These are phyloP conservation scores for Xylaria nigripes DNA, from an alignment of 495 filamentous ascomycete species.

Conservation along the genomic window DNA sequence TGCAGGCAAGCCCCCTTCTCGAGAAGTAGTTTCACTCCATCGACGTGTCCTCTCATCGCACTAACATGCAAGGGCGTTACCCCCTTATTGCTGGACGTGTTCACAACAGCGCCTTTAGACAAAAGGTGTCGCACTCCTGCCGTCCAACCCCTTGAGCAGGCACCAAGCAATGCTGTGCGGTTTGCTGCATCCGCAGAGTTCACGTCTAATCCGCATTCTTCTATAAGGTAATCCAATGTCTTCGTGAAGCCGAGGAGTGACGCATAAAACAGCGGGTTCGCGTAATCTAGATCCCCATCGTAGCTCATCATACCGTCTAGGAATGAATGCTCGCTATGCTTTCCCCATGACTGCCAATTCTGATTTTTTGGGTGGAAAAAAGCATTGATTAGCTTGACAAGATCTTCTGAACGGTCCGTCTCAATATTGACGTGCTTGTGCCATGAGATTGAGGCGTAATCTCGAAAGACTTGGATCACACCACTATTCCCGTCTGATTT, in stretches of 20 bases:
- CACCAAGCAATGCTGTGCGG: neutral
- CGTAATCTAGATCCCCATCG: neutral
- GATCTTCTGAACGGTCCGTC: neutral
- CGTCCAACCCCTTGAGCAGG: neutral
- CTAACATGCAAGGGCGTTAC: neutral
- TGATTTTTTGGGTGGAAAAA: too few species aligned
- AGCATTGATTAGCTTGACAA: neutral
- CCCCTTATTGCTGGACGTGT: too few species aligned
- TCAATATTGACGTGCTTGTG: neutral
- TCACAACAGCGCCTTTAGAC: too few species aligned
- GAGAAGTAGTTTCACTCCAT: neutral
- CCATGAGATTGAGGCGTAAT: neutral
- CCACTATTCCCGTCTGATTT: neutral
- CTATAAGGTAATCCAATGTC: neutral
- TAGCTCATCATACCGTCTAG: neutral
- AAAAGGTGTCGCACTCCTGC: neutral
- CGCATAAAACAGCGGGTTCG: neutral
- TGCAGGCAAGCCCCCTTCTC: neutral
- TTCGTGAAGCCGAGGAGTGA: neutral
- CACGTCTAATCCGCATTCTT: neutral
- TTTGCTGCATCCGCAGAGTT: neutral
- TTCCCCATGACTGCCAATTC: conserved; percentile 15
- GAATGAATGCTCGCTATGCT: neutral
- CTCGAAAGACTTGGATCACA: neutral
- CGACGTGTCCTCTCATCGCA: neutral